Conservation (phyloP, 768 basidiomycete genomes). For the Chiua virens region DNA sequence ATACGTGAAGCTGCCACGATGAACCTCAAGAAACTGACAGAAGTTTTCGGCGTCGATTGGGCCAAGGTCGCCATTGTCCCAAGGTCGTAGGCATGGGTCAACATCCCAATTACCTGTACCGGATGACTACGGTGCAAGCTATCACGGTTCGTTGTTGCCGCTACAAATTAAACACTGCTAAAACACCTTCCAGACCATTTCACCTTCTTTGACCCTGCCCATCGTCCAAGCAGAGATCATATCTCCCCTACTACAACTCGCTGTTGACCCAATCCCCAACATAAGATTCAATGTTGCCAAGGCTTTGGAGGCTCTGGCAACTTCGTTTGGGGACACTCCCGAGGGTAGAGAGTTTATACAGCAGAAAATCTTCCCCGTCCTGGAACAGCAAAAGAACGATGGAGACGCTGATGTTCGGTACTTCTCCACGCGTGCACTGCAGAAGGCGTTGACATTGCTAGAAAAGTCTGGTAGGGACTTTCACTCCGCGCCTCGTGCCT, state of each 20-base stretch:
- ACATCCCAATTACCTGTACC: conserved; percentile 94
- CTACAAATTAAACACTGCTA: not conserved
- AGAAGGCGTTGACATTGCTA: conserved; percentile 44
- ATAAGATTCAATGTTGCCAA: conserved; percentile 99
- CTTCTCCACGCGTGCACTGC: conserved; percentile 82
- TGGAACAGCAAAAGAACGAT: conserved; percentile 87
- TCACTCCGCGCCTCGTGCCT: not conserved
- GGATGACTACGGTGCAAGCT: conserved; percentile 99
- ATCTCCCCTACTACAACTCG: conserved; percentile 77
- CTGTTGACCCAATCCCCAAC: conserved; percentile 92
- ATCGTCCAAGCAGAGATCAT: conserved; percentile 85
- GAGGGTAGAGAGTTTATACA: conserved; percentile 78
- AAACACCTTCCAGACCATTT: conserved; percentile 72
- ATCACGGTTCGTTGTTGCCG: conserved; percentile 70
- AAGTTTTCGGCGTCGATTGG: conserved; percentile 99
- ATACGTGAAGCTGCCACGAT: conserved; percentile 98
- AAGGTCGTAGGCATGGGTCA: conserved; percentile 97
- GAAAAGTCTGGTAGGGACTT: conserved; percentile 38
- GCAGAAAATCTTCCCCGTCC: conserved; percentile 72
- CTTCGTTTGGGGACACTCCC: conserved; percentile 56
- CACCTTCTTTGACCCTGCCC: conserved; percentile 81
- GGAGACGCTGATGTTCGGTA: conserved; percentile 95
- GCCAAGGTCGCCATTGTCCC: conserved; percentile 91
- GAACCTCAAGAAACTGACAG: conserved; percentile 95
- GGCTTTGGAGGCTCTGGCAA: conserved; percentile 85